Conservation (phyloP, 495 filamentous ascomycete genomes). For the Neurospora sp. region DNA sequence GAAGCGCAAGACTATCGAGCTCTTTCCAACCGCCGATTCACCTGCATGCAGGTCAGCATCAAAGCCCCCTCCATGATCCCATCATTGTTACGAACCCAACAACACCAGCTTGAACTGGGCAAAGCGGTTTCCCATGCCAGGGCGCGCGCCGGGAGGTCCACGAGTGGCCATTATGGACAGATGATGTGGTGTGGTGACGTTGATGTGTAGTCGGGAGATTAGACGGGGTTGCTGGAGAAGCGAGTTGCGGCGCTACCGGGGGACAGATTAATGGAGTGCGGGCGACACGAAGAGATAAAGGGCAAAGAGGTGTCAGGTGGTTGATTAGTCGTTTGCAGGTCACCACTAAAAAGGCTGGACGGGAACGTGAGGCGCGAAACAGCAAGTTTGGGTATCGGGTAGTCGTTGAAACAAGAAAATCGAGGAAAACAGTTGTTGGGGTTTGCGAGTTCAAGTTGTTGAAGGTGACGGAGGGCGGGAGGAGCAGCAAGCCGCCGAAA, state of each 20-base stretch:
- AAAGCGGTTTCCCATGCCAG: slow-evolving; percentile 60
- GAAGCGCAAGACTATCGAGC: slow-evolving; percentile 93
- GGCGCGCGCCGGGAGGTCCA: slow-evolving; percentile 61
- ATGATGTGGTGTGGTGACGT: slow-evolving; percentile 8
- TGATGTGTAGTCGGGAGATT: neutral
- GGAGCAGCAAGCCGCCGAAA: neutral
- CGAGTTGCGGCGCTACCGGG: slow-evolving; percentile 3
- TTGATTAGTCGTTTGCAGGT: neutral
- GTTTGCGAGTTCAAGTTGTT: neutral
- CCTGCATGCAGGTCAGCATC: slow-evolving; percentile 48
- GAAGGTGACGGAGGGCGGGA: neutral
- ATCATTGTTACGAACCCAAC: slow-evolving; percentile 48
- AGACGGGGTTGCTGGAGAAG: slow-evolving; percentile 4
- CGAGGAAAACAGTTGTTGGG: neutral
- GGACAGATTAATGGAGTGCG: neutral
- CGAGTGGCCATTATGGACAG: slow-evolving; percentile 62
- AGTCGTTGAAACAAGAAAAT: neutral
- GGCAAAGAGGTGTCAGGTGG: neutral
- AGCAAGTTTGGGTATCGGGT: neutral
- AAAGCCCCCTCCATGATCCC: slow-evolving; percentile 5
- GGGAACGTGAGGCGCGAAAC: neutral
- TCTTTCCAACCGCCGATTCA: slow-evolving; percentile 99
- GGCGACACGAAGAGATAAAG: neutral
- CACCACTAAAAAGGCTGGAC: neutral
- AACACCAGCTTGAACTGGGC: slow-evolving; percentile 99